Percentiles rank a stretch among this genome's conserved stretches.
Conservation (phyloP, 169 alveolate species). For the Cryptosporidium parvum region DNA sequence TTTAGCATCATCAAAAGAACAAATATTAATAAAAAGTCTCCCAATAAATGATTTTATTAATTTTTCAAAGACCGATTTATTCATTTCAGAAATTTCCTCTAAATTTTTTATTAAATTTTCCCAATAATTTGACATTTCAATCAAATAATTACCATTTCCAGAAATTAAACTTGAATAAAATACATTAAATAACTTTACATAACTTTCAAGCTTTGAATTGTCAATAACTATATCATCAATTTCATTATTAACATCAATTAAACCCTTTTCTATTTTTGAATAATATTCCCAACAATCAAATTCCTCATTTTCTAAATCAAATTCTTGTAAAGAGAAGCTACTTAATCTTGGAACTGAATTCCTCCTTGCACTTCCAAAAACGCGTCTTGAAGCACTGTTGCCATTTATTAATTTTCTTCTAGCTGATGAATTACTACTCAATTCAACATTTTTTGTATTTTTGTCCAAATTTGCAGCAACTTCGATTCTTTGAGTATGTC, state of each 20-base stretch:
- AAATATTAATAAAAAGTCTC: conserved; percentile 36
- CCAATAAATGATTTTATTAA: conserved; percentile 21
- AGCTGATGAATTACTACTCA: conserved; percentile 23
- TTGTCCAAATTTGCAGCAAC: not conserved
- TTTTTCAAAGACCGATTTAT: conserved; percentile 3
- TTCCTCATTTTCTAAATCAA: conserved; percentile 25
- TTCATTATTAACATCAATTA: conserved; percentile 4
- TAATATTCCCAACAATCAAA: conserved; percentile 56
- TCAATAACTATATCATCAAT: not conserved
- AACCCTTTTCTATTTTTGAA: conserved; percentile 27
- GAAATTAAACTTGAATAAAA: conserved; percentile 25
- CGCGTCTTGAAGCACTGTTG: conserved; percentile 14
- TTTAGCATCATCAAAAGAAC: conserved; percentile 1
- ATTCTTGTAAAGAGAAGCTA: conserved; percentile 25
- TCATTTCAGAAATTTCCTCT: not conserved
- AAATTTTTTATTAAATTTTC: conserved; percentile 11
- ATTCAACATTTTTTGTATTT: not conserved
- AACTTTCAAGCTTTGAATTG: conserved; percentile 23
- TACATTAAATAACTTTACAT: conserved; percentile 12
- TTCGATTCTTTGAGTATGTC: conserved; percentile 29
- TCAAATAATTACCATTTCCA: conserved; percentile 37
- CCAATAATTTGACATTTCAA: conserved; percentile 48
- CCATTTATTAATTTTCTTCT: conserved; percentile 11
- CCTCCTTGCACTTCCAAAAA: conserved; percentile 26
- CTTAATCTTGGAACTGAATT: conserved; percentile 21